Evolutionary conservation across 768 basidiomycete genomes (phyloP).

Genomic region (Terana coerulea): DNA sequence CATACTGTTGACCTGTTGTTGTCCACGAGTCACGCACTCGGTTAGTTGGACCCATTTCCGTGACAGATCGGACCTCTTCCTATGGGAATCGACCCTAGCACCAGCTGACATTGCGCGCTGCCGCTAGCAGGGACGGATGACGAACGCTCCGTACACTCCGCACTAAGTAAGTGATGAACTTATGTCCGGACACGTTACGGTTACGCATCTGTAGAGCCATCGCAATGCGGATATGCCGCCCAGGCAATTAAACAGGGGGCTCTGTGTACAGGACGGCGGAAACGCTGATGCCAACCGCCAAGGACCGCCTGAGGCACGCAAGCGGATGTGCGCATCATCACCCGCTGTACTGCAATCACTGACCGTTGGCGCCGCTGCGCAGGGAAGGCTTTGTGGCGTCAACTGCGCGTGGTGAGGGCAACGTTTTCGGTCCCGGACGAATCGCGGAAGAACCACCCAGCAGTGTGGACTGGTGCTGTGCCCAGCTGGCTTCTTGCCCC

Average conservation of each 20-base stretch:
- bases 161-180: no score
- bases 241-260: no score
- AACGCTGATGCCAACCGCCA: no score
- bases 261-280: no score
- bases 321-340: background rate
- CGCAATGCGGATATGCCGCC: no score
- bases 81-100: background rate
- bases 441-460: background rate
- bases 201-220: no score
- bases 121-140: conserved; percentile 5
- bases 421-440: conserved; percentile 2
- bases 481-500: no score
- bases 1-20: no score
- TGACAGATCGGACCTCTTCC: conserved; percentile 14
- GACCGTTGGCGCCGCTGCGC: conserved; percentile 1
- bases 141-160: conserved; percentile 7
- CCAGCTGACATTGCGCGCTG: background rate
- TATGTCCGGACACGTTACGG: no score
- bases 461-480: background rate
- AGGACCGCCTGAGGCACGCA: no score
- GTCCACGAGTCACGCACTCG: background rate
- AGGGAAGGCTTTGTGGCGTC: conserved; percentile 7
- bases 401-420: conserved; percentile 1
- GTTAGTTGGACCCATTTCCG: background rate
- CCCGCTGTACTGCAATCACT: background rate